Conservation (phyloP, 2,329 filamentous ascomycete species). For the Fusarium multiceps region DNA sequence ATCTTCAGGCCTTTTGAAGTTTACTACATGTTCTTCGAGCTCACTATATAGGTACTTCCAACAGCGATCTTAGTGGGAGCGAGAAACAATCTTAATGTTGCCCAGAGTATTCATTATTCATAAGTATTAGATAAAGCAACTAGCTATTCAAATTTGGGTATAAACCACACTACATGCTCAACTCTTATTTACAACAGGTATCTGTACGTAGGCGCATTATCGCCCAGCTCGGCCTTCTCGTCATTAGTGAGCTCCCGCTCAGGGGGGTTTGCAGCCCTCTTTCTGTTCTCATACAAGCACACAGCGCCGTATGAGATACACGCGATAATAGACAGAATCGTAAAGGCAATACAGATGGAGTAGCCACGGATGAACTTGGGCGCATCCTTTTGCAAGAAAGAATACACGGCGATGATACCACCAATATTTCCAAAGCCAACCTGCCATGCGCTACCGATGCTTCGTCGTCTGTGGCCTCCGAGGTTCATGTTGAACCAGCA, state of each 20-base stretch:
- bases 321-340: slow-evolving; percentile 71
- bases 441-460: slow-evolving; percentile 80
- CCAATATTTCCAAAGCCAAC: slow-evolving; percentile 83
- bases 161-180: background rate
- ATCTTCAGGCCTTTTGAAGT: background rate
- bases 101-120: slow-evolving; percentile 17
- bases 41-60: background rate
- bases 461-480: slow-evolving; percentile 75
- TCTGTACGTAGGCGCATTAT: slow-evolving; percentile 69
- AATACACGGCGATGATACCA: slow-evolving; percentile 80
- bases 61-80: background rate
- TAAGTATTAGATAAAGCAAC: slow-evolving; percentile 8
- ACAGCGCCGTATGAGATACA: slow-evolving; percentile 70
- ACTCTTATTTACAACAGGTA: slow-evolving; percentile 61
- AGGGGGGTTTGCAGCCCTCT: slow-evolving; percentile 62
- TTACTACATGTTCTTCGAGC: background rate
- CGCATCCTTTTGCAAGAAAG: slow-evolving; percentile 73
- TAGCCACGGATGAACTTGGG: slow-evolving; percentile 79
- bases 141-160: slow-evolving; percentile 8
- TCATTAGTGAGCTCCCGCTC: slow-evolving; percentile 63
- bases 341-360: slow-evolving; percentile 79
- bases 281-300: slow-evolving; percentile 70
- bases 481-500: slow-evolving; percentile 89
- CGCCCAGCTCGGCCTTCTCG: slow-evolving; percentile 70
- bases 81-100: background rate